Conservation (phyloP, 768 basidiomycete species). For the Tricholoma furcatifolium region DNA sequence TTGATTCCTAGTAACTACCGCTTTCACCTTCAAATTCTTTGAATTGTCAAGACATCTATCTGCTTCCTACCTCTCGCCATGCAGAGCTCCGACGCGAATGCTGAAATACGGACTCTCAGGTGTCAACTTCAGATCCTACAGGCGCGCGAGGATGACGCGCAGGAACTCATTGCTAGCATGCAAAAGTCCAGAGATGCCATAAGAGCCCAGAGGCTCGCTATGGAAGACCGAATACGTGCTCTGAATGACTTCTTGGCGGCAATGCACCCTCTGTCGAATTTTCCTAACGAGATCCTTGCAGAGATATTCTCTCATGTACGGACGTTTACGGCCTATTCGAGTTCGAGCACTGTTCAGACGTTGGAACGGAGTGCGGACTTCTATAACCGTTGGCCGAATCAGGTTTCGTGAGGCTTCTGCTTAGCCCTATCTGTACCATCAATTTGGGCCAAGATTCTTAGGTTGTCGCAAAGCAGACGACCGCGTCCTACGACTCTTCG, state of each 20-base stretch:
- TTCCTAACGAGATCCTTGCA: conserved; percentile 47
- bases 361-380: conserved; percentile 26
- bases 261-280: conserved; percentile 50
- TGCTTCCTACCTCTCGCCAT: not conserved
- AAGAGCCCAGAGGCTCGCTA: conserved; percentile 27
- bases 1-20: too few relatives aligned
- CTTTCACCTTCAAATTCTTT: too few relatives aligned
- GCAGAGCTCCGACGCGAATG: conserved; percentile 25
- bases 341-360: too few relatives aligned
- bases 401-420: too few relatives aligned
- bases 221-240: conserved; percentile 24
- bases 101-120: conserved; percentile 35
- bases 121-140: conserved; percentile 37
- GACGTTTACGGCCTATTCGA: conserved; percentile 23
- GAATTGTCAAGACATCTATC: not conserved
- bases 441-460: conserved; percentile 48
- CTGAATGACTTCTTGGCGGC: conserved; percentile 36
- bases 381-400: conserved; percentile 23
- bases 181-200: conserved; percentile 34
- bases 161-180: conserved; percentile 40
- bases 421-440: conserved; percentile 45
- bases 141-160: conserved; percentile 38
- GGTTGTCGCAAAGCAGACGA: conserved; percentile 18
- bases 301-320: conserved; percentile 36
- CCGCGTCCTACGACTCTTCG: conserved; percentile 10